phyloP scores from a whole-genome alignment of 345 rosid species.

The Gossypium raimondii region DNA sequence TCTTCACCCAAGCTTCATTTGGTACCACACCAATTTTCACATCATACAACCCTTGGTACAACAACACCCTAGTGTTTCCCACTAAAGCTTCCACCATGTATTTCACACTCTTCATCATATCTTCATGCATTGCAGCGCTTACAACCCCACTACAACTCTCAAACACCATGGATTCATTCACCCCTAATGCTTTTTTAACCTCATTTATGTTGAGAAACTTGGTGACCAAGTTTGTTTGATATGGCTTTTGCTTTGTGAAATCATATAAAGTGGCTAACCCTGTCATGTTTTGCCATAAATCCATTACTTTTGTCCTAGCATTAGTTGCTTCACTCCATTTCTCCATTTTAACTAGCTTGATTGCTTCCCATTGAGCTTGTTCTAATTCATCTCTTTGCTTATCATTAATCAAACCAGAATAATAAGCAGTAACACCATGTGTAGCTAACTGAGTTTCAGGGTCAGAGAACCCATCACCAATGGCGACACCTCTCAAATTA shows the following conservation, averaged over 20 bases:
- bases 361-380: conserved; percentile 39
- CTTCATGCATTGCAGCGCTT: conserved; percentile 34
- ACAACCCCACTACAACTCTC: conserved; percentile 47
- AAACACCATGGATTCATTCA: conserved; percentile 39
- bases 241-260: conserved; percentile 38
- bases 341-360: conserved; percentile 30
- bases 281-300: conserved; percentile 47
- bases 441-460: conserved; percentile 52
- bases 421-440: conserved; percentile 55
- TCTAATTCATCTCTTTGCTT: conserved; percentile 56
- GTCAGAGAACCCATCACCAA: conserved; percentile 76
- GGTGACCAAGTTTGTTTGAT: conserved; percentile 38
- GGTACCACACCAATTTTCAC: conserved; percentile 66
- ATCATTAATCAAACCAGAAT: conserved; percentile 60
- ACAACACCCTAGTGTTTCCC: conserved; percentile 26
- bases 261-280: conserved; percentile 71
- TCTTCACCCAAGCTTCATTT: conserved; percentile 70
- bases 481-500: conserved; percentile 61
- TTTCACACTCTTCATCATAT: conserved; percentile 75
- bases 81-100: not conserved
- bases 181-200: conserved; percentile 44
- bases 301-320: conserved; percentile 38
- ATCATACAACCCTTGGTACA: conserved; percentile 66
- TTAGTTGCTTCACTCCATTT: conserved; percentile 65
- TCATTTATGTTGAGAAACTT: conserved; percentile 36